Conservation (phyloP, 768 basidiomycete species). For the Multifurca ochricompacta region DNA sequence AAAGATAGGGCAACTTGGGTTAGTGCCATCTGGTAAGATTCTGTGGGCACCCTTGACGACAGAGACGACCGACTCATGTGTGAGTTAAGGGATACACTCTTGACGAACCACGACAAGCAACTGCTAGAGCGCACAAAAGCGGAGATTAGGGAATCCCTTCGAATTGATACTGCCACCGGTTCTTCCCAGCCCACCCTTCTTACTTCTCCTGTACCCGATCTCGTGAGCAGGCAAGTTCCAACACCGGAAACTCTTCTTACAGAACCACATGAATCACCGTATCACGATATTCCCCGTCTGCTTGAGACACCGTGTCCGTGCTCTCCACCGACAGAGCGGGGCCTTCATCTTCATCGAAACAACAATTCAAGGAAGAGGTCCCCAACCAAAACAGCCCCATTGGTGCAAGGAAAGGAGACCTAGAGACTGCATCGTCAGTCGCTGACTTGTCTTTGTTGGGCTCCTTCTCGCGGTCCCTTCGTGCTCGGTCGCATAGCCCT, state of each 20-base stretch:
- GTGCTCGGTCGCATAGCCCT: conserved; percentile 38
- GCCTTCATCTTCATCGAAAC: background rate
- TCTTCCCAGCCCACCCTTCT: background rate
- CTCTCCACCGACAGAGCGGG: background rate
- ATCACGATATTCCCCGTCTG: background rate
- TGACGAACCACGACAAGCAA: conserved; percentile 32
- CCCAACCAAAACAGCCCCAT: background rate
- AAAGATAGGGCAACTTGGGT: conserved; percentile 67
- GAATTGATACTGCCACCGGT: conserved; percentile 17
- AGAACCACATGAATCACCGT: background rate
- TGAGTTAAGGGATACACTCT: conserved; percentile 47
- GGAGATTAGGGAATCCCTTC: conserved; percentile 16
- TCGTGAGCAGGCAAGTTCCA: background rate
- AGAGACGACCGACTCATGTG: background rate
- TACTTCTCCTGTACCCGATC: background rate
- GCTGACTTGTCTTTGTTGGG: background rate
- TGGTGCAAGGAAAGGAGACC: background rate
- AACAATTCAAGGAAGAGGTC: background rate
- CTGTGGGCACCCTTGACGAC: background rate
- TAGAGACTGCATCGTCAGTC: background rate
- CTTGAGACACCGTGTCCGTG: background rate
- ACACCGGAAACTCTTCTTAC: background rate
- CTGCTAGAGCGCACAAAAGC: conserved; percentile 18
- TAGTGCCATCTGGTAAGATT: conserved; percentile 58
- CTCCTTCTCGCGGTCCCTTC: conserved; percentile 22